These are phyloP conservation scores for Kluyveromyces siamensis DNA, from an alignment of 805 yeast species.

Conservation along the genomic window DNA sequence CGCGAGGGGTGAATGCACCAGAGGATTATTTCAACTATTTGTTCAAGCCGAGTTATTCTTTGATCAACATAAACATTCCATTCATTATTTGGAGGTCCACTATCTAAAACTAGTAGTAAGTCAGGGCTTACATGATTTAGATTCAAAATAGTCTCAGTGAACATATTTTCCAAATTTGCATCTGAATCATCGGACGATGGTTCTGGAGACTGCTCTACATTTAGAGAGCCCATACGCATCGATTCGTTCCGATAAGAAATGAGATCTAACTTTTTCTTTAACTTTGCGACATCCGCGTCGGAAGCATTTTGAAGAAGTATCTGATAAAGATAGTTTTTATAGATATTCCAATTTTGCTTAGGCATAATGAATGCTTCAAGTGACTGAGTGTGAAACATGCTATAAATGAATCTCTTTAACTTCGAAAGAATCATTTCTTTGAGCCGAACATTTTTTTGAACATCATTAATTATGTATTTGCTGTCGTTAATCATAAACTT, in stretches of 20 bases:
- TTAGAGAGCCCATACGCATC: conserved; percentile 42
- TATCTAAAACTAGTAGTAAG: conserved; percentile 20
- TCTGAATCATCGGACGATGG: conserved; percentile 23
- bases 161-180: neutral
- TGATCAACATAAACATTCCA: conserved; percentile 26
- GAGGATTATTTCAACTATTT: conserved; percentile 21
- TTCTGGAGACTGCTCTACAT: conserved; percentile 31
- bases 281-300: conserved; percentile 11
- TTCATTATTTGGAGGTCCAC: conserved; percentile 21
- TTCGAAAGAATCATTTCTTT: conserved; percentile 19
- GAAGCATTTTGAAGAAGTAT: conserved; percentile 22
- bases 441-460: conserved; percentile 27
- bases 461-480: conserved; percentile 31
- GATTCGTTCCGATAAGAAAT: conserved; percentile 66
- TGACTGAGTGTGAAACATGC: conserved; percentile 26
- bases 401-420: conserved; percentile 21
- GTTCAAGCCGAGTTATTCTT: conserved; percentile 14
- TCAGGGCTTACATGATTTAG: conserved; percentile 16
- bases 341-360: conserved; percentile 43
- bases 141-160: conserved; percentile 6
- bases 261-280: conserved; percentile 43
- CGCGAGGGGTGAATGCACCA: conserved; percentile 28
- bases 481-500: conserved; percentile 30
- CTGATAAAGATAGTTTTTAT: conserved; percentile 40
- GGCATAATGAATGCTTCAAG: conserved; percentile 57